Base-by-base conservation (phyloP, 257 asterid species). In the Nicotiana noctiflora region DNA sequence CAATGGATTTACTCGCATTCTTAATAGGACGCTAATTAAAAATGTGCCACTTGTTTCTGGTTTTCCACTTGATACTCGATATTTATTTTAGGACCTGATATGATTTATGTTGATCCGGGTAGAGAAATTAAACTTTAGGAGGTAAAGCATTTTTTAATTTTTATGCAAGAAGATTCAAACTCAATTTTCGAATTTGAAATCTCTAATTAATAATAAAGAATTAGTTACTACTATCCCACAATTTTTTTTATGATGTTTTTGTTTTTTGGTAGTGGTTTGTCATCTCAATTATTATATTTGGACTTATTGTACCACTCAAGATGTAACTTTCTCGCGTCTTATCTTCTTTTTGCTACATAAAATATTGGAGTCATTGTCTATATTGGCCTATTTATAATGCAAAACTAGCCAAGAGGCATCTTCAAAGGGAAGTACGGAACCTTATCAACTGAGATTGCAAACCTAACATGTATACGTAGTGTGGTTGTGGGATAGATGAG, bases 261-360 rank as follows among this genome's bases (percentile, higher is more conserved):
- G 6, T 40, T 40, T 40, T 8, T 29, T 29, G 4, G 32, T 29
- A 8, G 49, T 10, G 3, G 19, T 37, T 37, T 67, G 55, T 37
- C 76, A 37, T 37, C 55, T 4, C 62, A 17, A 18, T 18, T 56
- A 8, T 8, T 18, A 18, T 18, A 2, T 51, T 55, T 55, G n/a
- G 27, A 66, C 10, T 31, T 18, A 3, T 31, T 65, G 11, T 65
- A 31, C 17, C 76, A n/a, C 25, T 68, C 56, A 40, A 40, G n/a
- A 4, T 12, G n/a, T 70, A 40, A 44, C 57, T 1, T 12, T 40
- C 13, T 44, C 32, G 10, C 27, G 21, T 19, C 57, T 70, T 70
- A 40, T 70, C 77, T 70, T 70, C 57, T 70, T 44, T 68, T 68
- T 37, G 56, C 32, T 37, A 68, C 76, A 68, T 37, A 40, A 37